Evolutionary conservation across 2,329 filamentous ascomycete species (phyloP).

Genomic region (Neonectria sp.): DNA sequence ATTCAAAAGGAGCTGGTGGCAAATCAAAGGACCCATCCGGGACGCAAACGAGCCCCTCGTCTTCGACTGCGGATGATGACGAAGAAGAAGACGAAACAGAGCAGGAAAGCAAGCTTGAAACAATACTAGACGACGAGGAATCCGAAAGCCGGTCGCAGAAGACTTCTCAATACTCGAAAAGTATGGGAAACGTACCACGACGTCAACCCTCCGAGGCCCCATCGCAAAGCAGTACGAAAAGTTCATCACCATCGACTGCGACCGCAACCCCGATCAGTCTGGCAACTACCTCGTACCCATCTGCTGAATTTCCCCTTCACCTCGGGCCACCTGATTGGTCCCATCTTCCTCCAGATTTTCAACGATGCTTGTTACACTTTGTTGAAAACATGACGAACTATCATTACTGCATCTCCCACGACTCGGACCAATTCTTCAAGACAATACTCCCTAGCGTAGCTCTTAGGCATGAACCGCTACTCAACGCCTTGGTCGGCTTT

Average conservation of each 20-base stretch:
- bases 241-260: slow-evolving; percentile 68
- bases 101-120: slow-evolving; percentile 61
- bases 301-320: slow-evolving; percentile 44
- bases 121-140: slow-evolving; percentile 71
- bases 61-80: slow-evolving; percentile 69
- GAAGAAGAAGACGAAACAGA: slow-evolving; percentile 55
- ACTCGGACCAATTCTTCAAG: slow-evolving; percentile 81
- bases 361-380: slow-evolving; percentile 85
- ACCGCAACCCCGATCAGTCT: slow-evolving; percentile 54
- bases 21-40: slow-evolving; percentile 57
- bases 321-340: slow-evolving; percentile 63
- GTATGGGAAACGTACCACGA: slow-evolving; percentile 22
- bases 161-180: slow-evolving; percentile 31
- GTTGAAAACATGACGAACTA: slow-evolving; percentile 82
- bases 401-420: slow-evolving; percentile 85
- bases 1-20: slow-evolving; percentile 54
- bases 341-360: slow-evolving; percentile 77
- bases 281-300: slow-evolving; percentile 48
- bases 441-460: slow-evolving; percentile 80
- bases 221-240: slow-evolving; percentile 66
- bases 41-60: slow-evolving; percentile 65
- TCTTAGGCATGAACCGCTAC: slow-evolving; percentile 80
- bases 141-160: slow-evolving; percentile 50
- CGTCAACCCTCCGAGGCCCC: slow-evolving; percentile 68
- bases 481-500: slow-evolving; percentile 91